Evolutionary conservation across 2,329 filamentous ascomycete genomes (phyloP), one percentile per base, ranked within the genome.

Genomic region (Diaporthe sp.): DNA sequence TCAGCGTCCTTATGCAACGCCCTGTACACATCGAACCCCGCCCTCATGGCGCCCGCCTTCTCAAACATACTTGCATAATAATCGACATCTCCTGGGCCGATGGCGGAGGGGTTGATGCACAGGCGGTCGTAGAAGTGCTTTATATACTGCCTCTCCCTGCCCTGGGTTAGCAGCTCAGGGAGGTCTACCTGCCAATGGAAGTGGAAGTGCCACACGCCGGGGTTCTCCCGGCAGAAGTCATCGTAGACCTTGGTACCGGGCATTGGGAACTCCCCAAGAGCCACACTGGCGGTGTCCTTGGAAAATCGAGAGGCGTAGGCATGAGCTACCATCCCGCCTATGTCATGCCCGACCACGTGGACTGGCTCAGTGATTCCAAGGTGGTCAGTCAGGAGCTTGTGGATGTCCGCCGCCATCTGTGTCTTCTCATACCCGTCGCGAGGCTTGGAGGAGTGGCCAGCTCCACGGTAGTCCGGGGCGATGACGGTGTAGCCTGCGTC

Each of bases 61-160:
- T 80, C 78, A 76, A 84, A 86, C 15, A 80, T 80, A 31, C 74
- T 79, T 6, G 80, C 82, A 77, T 87, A 87, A n/a, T 80, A 80
- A 25, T 85, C 84, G n/a, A 86, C 63, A 76, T 85, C 85, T 47
- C 79, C 78, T 3, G 78, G 73, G 1, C 80, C 79, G 71, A 87
- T 84, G 4, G 81, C 85, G n/a, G 77, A 79, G 9, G 81, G 81
- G 61, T 86, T 85, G 74, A 83, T 79, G 8, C 76, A 77, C 20
- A 85, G 79, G 68, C 84, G 82, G 68, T 86, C 82, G 78, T 82
- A 87, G 78, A 87, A 87, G 78, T 86, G 84, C 70, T 84, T 85
- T 4, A 87, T 75, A 74, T 88, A 87, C 49, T 84, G 78, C 20
- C 79, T 78, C 78, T 88, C 86, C 25, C 81, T 80, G 25, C 86